Evolutionary conservation across 495 filamentous ascomycete genomes (phyloP), one percentile per base, ranked within the genome.

Genomic region (Acidiella bohemica): DNA sequence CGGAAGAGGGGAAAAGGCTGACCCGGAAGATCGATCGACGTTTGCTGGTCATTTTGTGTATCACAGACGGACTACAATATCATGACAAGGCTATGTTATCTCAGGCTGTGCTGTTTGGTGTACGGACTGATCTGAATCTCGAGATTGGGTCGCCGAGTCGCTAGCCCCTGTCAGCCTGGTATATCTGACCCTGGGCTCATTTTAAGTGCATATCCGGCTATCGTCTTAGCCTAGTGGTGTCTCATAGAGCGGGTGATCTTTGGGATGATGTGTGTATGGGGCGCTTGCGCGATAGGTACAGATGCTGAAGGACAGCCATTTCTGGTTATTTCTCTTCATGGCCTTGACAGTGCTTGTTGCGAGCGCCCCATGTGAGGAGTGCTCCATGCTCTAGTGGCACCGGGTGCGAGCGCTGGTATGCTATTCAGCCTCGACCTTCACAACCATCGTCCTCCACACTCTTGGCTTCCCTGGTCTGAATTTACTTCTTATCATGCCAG

Each of bases 161-260:
- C 20, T 62, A 60, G 16, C 60, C 66, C 19, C 21, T 46, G 11
- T 32, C 42, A 1, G 42, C n/a, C 63, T 12, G 50, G 59, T 20
- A 67, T 70, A 36, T 66, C 68, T 47, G 67, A 70, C 29, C 53
- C 67, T 21, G 66, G 67, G 1, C 68, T 65, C 46, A 62, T 70
- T 33, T 49, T 62, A 27, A 66, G 67, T 9, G 53, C 64, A 5
- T 67, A 67, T 41, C 66, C 66, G 0, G 52, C 54, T 20, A 63
- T 64, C 51, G 28, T 58, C 12, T 54, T 67, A 1, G 63, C 66
- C 4, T 65, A 70, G 47, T 39, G 56, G 12, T 70, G 46, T 30
- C 61, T 61, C 1, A 65, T 66, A 27, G 63, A 66, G 33, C 62
- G 63, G 2, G 67, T 71, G 12, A 59, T 59, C 2, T 53, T 56